Evolutionary conservation across 306 rosid species (phyloP).

Genomic region (Pterocarpus macrocarpus): DNA sequence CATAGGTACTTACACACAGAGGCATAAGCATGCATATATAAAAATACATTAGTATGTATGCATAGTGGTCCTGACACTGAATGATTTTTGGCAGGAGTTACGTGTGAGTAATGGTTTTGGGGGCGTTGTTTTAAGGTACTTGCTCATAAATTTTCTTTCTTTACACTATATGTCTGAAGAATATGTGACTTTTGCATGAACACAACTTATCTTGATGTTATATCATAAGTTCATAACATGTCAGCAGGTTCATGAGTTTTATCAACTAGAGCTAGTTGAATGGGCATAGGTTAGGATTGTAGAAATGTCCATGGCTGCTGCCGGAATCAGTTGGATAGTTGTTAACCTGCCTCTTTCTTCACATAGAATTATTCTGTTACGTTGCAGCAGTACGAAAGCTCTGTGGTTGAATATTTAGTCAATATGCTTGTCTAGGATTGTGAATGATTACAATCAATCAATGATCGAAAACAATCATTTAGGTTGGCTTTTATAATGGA

Average conservation of each 20-base stretch:
- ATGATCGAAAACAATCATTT: not conserved
- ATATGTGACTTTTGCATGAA: conserved; percentile 5
- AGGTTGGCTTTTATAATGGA: not conserved
- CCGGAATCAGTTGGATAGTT: conserved; percentile 23
- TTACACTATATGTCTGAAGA: conserved; percentile 11
- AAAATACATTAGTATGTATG: not conserved
- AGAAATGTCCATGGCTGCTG: conserved; percentile 17
- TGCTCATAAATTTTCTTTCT: conserved; percentile 21
- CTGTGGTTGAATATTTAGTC: too few relatives aligned
- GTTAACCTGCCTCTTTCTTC: not conserved
- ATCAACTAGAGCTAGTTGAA: not conserved
- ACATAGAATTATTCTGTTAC: conserved; percentile 1
- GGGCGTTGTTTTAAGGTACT: conserved; percentile 87
- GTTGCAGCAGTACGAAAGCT: not conserved
- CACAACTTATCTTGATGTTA: conserved; percentile 18
- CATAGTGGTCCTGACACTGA: conserved; percentile 41
- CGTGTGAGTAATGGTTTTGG: conserved; percentile 95
- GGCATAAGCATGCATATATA: conserved; percentile 16
- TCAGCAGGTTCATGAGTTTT: conserved; percentile 21
- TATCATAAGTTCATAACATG: conserved; percentile 7
- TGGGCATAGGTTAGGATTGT: conserved; percentile 5
- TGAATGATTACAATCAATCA: not conserved
- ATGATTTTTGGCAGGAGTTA: conserved; percentile 78
- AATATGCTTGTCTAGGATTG: too few relatives aligned
- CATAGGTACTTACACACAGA: not conserved